Evolutionary conservation across 164 flowering plant genomes (phyloP).

Genomic region (Aristolochia contorta): DNA sequence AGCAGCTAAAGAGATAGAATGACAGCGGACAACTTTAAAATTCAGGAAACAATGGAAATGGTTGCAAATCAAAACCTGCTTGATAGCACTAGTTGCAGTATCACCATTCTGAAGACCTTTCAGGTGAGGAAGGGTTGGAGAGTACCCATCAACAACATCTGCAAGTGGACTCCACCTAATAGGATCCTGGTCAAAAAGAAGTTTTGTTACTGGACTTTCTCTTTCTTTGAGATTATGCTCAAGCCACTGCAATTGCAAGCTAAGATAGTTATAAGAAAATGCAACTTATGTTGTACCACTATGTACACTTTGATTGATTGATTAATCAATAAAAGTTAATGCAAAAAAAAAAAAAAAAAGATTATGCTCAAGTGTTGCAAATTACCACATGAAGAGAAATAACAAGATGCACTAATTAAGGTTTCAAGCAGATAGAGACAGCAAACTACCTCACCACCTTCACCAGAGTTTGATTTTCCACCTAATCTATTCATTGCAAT

Average conservation of each 20-base stretch:
- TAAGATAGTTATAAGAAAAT: too few relatives aligned
- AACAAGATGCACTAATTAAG: neutral
- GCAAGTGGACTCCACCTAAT: slow-evolving; percentile 93
- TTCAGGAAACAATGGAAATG: too few relatives aligned
- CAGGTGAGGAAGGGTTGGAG: slow-evolving; percentile 97
- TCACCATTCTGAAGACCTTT: slow-evolving; percentile 99
- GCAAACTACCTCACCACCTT: slow-evolving; percentile 94
- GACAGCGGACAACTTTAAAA: too few relatives aligned
- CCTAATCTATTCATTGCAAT: slow-evolving; percentile 97
- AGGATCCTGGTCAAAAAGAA: slow-evolving; percentile 60
- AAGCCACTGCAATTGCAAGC: too few relatives aligned
- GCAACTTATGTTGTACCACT: too few relatives aligned
- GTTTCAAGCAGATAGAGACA: neutral
- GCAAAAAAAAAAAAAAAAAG: too few relatives aligned
- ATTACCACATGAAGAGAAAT: neutral
- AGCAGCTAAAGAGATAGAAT: neutral
- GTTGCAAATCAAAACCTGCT: slow-evolving; percentile 49
- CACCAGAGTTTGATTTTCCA: slow-evolving; percentile 98
- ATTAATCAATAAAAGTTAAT: too few relatives aligned
- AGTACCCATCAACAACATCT: slow-evolving; percentile 99
- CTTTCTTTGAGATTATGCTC: neutral
- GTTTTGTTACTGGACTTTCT: neutral
- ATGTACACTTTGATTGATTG: too few relatives aligned
- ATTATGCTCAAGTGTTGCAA: neutral
- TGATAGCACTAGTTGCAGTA: slow-evolving; percentile 98